These are phyloP conservation scores for Corniculantispora saksenae DNA, from an alignment of 2,329 filamentous ascomycete genomes.

Conservation along the genomic window DNA sequence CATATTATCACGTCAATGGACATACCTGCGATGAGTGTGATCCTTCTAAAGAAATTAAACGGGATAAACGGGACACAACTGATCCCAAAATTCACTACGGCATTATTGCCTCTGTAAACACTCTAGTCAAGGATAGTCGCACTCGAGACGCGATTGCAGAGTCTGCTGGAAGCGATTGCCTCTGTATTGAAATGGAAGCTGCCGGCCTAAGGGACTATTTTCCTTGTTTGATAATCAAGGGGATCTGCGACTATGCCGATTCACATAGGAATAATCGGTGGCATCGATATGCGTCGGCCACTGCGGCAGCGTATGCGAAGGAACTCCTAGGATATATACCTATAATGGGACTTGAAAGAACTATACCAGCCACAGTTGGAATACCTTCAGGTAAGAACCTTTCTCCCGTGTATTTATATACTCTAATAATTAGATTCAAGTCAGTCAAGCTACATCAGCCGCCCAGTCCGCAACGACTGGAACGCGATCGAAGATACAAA, in stretches of 20 bases:
- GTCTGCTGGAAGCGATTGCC: constrained; percentile 10
- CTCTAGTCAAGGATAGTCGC: constrained; percentile 22
- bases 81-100: constrained; percentile 28
- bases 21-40: constrained; percentile 20
- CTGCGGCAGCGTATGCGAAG: constrained; percentile 24
- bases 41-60: background rate
- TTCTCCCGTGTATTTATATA: too few species aligned
- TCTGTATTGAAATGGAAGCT: constrained; percentile 32
- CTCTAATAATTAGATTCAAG: too few species aligned
- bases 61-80: background rate
- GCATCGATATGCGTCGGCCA: constrained; percentile 28
- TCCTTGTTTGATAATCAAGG: constrained; percentile 35
- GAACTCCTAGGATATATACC: background rate
- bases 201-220: constrained; percentile 13
- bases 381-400: too few species aligned
- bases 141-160: constrained; percentile 18
- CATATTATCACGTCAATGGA: constrained; percentile 15
- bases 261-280: constrained; percentile 29
- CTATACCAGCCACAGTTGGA: too few species aligned
- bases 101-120: constrained; percentile 28
- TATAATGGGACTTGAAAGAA: too few species aligned
- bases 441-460: too few species aligned
- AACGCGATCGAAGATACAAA: too few species aligned
- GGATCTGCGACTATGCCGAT: constrained; percentile 36
- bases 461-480: too few species aligned